Evolutionary conservation across 257 asterid species (phyloP).

Genomic region (Solanum ossicruentum): DNA sequence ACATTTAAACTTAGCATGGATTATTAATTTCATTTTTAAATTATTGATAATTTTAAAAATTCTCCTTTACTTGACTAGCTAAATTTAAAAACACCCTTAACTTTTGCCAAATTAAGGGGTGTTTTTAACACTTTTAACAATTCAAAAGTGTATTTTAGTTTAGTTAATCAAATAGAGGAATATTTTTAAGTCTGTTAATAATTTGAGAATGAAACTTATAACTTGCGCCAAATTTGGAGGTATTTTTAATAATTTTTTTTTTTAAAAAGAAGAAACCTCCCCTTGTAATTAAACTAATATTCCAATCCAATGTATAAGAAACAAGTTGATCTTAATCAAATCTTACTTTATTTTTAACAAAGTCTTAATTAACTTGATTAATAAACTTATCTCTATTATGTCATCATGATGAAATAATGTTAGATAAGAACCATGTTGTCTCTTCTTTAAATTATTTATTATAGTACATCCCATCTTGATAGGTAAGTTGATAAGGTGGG

Average conservation of each 20-base stretch:
- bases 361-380: background rate
- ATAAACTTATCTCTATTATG: background rate
- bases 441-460: background rate
- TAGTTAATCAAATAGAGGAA: too few species aligned
- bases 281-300: background rate
- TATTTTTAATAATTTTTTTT: too few species aligned
- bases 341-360: background rate
- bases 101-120: accelerated
- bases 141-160: too few species aligned
- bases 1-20: too few species aligned
- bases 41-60: too few species aligned
- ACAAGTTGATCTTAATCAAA: background rate
- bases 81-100: too few species aligned
- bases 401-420: background rate
- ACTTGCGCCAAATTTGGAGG: too few species aligned
- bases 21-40: too few species aligned
- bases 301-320: background rate
- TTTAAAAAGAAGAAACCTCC: background rate
- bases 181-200: too few species aligned
- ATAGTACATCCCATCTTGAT: background rate
- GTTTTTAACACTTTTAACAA: too few species aligned
- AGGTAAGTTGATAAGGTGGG: background rate
- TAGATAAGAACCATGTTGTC: background rate
- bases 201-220: too few species aligned
- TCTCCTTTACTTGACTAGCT: too few species aligned